Evolutionary conservation across 148 eudicot species (phyloP), one percentile per base, ranked within the genome.

Genomic region (Silene latifolia): DNA sequence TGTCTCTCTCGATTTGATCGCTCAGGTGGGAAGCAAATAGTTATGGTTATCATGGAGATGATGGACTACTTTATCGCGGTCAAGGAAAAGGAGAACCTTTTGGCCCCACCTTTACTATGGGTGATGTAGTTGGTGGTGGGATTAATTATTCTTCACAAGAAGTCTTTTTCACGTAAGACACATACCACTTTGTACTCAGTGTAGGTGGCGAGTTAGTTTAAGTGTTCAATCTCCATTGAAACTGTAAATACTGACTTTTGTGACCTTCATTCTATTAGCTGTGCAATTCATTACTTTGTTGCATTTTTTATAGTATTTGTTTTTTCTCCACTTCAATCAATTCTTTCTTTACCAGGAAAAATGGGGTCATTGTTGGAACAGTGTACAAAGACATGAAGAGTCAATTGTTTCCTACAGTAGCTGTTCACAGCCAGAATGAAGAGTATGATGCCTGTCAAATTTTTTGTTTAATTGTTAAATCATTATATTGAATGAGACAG

Each of bases 11-110:
- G 25, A 61, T 57, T 59, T 54, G 39, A 48, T 46, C 72, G 29
- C 32, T 76, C 87, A 92, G 98, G 48, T 95, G 96, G 98, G 98
- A 95, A 80, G 80, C 88, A 84, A 95, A 90, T 84, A 95, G 96
- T 81, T 95, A 77, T 59, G 98, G 98, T n/a, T 95, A 95, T 88
- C 98, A 90, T 73, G 98, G 96, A 51, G 98, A 92, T 80, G 93
- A 95, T 79, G 98, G 98, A 35, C 74, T 79, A 5, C 93, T 92
- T 76, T 95, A 89, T 80, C 97, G 83, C 73, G 97, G 98, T 57
- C 91, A 85, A 29, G 97, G 89, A 53, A 90, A 88, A 70, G 97
- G 97, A 72, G 98, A 95, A 63, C 56, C 80, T 29, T 92, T 92
- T 83, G 98, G 97, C 75, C 93, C 97, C 63, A 85, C 80, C 8